Evolutionary conservation across 2,329 filamentous ascomycete species (phyloP), one percentile per base, ranked within the genome.

Genomic region (Aspergillus texensis): DNA sequence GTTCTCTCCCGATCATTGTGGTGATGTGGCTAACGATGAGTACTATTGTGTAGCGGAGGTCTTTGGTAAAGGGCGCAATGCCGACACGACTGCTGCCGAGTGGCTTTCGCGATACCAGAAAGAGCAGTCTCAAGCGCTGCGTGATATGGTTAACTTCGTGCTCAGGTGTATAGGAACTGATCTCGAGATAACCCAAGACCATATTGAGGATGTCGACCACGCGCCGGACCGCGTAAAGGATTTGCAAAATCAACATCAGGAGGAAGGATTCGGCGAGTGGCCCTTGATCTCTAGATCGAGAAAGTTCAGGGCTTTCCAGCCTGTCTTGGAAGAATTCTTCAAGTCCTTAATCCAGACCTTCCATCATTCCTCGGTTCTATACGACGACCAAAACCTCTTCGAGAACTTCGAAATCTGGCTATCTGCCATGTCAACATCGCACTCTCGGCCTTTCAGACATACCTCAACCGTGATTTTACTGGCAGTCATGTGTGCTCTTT

Each of bases 341-440:
- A 82, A 87, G 65, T 85, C 90, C 0, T 82, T 98, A 26, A 86
- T 97, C 68, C 86, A 87, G 68, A 87, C 92, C 6, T 85, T 97
- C 57, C 92, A 96, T 72, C 89, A 93, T 69, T 91, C 91, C n/a
- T 91, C 91, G 28, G 80, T 92, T 24, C 81, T 99, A 57, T 96
- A 96, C 80, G 88, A 86, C 52, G 91, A 96, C 66, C 79, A 81
- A 41, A 86, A 89, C 34, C 83, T 99, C 57, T 88, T 96, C 72
- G 93, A 97, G 75, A 97, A 96, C 73, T 86, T 98, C 55, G 89
- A 93, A 70, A 85, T 92, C 62, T 99, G 95, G 95, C 84, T 97
- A 64, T 90, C 89, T 45, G 91, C 92, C 63, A 92, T 99, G 90
- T 95, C 94, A 3, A 95, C 93, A 4, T 94, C 93, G 0, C 86